These are phyloP conservation scores for Candida montana DNA, from an alignment of 805 yeast species.

Conservation along the genomic window DNA sequence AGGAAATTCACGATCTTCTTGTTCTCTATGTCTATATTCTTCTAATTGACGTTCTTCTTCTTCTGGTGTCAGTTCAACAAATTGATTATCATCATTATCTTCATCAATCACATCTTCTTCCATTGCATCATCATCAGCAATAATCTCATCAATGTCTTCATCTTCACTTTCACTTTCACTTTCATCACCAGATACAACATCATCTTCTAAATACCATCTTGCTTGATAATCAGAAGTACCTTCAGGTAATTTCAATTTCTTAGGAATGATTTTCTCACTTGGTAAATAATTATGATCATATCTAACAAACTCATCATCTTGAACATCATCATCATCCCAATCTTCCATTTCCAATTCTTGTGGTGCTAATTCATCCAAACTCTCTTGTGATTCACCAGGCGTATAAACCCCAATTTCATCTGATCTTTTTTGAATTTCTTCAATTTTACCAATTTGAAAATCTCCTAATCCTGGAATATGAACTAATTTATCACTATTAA, in stretches of 20 bases:
- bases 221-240: slow-evolving; percentile 80
- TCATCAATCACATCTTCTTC: slow-evolving; percentile 21
- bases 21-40: slow-evolving; percentile 60
- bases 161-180: slow-evolving; percentile 29
- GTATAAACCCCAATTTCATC: slow-evolving; percentile 23
- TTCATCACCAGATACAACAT: slow-evolving; percentile 18
- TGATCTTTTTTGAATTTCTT: slow-evolving; percentile 36
- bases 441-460: slow-evolving; percentile 67
- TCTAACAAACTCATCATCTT: slow-evolving; percentile 28
- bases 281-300: slow-evolving; percentile 37
- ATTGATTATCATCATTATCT: slow-evolving; percentile 40
- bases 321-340: slow-evolving; percentile 30
- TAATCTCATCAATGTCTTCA: slow-evolving; percentile 28
- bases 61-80: slow-evolving; percentile 70
- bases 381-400: slow-evolving; percentile 43
- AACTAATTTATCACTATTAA: slow-evolving; percentile 69
- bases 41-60: slow-evolving; percentile 78
- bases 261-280: slow-evolving; percentile 24
- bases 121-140: slow-evolving; percentile 26
- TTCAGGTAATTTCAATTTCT: slow-evolving; percentile 50
- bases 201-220: slow-evolving; percentile 69
- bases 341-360: slow-evolving; percentile 46
- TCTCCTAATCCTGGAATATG: slow-evolving; percentile 92
- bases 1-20: slow-evolving; percentile 88
- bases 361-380: slow-evolving; percentile 56